Evolutionary conservation across 345 rosid genomes (phyloP), one percentile per base, ranked within the genome.

Genomic region (Ceriops decandra): DNA sequence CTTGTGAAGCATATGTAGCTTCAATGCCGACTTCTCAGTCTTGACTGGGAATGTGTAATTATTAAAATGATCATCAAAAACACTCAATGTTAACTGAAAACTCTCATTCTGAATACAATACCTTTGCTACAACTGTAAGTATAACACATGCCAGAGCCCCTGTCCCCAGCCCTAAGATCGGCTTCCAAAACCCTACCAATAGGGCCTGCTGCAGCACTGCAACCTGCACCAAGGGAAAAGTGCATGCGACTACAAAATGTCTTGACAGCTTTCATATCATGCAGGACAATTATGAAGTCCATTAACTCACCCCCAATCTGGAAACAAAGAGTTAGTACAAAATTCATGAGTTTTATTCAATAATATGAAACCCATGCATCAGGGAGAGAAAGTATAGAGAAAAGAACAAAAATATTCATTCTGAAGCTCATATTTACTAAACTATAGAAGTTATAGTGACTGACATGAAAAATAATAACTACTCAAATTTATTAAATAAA

Each of bases 71-170:
- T 42, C 13, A 36, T 38, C 1, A 22, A 54, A 54, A 9, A 22
- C 27, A 54, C 56, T 57, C 66, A 36, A 68, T 36, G 24, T 67
- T 47, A 75, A 64, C 11, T 52, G 57, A 42, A 42, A 67, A 30
- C 54, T 36, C 21, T 27, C 13, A 26, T 63, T 60, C 52, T 32
- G 54, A 28, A 62, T 19, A 47, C 5, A 42, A 16, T 82, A 91
- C 98, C 99, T 88, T 95, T 95, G 82, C 97, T 88, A 62, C 96
- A 88, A 75, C 99, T 95, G 84, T 95, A 95, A 49, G 99, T 95
- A 75, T 91, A 91, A 76, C 99, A 91, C 81, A 88, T 73, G 72
- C 96, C 96, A 38, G 91, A 95, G 66, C 96, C 97, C 79, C 88
- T 84, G 60, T 92, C 92, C 20, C 97, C 97, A 80, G 95, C 99